Conservation (phyloP, 768 basidiomycete species). For the Naganishia onofrii region DNA sequence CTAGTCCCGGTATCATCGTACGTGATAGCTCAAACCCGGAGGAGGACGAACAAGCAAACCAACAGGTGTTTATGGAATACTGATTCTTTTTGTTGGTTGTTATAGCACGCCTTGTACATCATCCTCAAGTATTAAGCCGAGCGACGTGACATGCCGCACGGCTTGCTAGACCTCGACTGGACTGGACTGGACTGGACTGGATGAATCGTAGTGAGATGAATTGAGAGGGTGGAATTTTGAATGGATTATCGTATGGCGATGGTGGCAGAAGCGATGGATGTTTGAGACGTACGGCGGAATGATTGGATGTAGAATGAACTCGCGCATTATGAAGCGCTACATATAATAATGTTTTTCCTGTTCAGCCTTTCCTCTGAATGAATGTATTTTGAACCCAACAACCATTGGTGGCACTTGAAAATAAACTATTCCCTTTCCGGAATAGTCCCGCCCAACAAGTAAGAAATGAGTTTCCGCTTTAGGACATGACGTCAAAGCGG, state of each 20-base stretch:
- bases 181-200: neutral
- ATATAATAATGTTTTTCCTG: too few species aligned
- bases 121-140: constrained; percentile 30
- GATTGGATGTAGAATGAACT: too few species aligned
- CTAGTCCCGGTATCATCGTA: constrained; percentile 34
- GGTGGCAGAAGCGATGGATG: too few species aligned
- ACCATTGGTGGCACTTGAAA: too few species aligned
- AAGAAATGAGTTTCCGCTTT: constrained; percentile 1
- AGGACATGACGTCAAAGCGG: constrained; percentile 8
- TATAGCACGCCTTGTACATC: constrained; percentile 33
- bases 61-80: neutral
- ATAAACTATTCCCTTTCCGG: neutral
- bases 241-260: too few species aligned
- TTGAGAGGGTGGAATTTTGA: too few species aligned
- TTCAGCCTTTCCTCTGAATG: too few species aligned
- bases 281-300: neutral
- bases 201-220: too few species aligned
- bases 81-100: neutral
- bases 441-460: neutral
- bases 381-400: too few species aligned
- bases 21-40: too few species aligned
- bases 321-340: too few species aligned
- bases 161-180: too few species aligned
- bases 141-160: neutral
- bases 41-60: neutral